Evolutionary conservation across 352 stramenopile species (phyloP), one percentile per base, ranked within the genome.

Genomic region (Phytophthora syringae): DNA sequence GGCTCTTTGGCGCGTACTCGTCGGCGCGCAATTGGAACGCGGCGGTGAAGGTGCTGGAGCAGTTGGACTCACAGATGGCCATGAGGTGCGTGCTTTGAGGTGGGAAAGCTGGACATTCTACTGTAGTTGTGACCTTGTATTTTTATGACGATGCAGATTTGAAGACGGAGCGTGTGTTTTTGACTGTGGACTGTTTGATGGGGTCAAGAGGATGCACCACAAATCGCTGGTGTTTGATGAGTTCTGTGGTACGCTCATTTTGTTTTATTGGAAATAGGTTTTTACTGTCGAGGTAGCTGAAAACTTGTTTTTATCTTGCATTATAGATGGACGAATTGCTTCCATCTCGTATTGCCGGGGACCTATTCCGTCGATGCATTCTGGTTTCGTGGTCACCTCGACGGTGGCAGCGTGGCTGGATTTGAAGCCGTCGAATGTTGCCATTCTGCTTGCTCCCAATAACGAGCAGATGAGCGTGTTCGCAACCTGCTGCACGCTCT

Each of bases 401-500:
- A 96, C 88, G 3, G 86, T 94, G 3, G 79, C 88, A 0, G 84
- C 86, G 15, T 96, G 88, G 88, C 77, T 94, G 32, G 88, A 93
- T 39, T 55, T 94, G 20, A 91, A 90, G 7, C 68, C 80, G 2
- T 78, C 67, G 24, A 93, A 95, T 43, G 84, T 94, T 27, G 86
- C 83, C 12, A 87, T 96, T 43, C 69, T 96, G 27, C 61, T 96
- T 9, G 85, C 88, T 0, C 88, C 88, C 0, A 94, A 92, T 63
- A 93, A 94, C 39, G 86, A 96, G 34, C 88, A 96, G 58, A 91
- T 94, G 77, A 94, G 84, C 55, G 81, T 96, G 5, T 96, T 93
- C 72, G 80, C 86, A n/a, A 93, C 88, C 1, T 96, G 88, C 58
- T 94, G 84, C 44, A 86, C 88, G 32, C 63, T 96, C 0, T 96